Conservation (phyloP, 169 alveolate genomes). For the Eimeria necatrix region DNA sequence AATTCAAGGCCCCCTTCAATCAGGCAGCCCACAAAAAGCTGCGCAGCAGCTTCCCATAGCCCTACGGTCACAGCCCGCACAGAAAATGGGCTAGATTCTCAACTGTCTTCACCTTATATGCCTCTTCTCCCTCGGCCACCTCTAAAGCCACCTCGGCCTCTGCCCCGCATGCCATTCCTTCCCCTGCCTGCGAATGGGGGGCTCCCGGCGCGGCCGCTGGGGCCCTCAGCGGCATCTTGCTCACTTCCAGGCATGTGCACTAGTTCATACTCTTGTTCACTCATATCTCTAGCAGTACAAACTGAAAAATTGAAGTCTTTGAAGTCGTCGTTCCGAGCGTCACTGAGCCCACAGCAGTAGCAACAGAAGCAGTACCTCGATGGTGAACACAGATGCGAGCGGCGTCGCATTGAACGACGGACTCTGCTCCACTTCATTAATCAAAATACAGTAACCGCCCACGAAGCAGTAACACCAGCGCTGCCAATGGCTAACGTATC, state of each 20-base stretch:
- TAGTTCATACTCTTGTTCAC: constrained; percentile 59
- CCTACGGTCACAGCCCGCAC: too few species aligned
- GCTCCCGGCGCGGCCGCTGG: constrained; percentile 29
- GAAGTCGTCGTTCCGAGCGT: constrained; percentile 59
- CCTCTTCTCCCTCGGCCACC: constrained; percentile 66
- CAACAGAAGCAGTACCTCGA: background rate
- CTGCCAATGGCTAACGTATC: background rate
- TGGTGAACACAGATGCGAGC: background rate
- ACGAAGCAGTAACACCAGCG: background rate
- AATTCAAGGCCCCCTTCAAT: background rate
- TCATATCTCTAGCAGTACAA: constrained; percentile 55
- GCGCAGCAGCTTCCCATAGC: background rate
- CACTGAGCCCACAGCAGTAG: background rate
- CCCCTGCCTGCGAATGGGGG: constrained; percentile 42
- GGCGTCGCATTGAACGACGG: too few species aligned
- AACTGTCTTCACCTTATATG: constrained; percentile 17
- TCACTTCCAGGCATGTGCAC: constrained; percentile 60
- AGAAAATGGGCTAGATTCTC: background rate
- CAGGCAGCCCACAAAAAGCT: background rate
- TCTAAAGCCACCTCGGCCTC: constrained; percentile 58
- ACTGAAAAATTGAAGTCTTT: constrained; percentile 71
- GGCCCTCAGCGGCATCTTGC: constrained; percentile 9
- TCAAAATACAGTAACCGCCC: background rate
- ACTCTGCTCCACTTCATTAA: too few species aligned
- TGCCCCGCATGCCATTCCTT: constrained; percentile 21